Base-by-base conservation (phyloP, 192 early-diverging fungal genomes). In the Coemansia sp. region DNA sequence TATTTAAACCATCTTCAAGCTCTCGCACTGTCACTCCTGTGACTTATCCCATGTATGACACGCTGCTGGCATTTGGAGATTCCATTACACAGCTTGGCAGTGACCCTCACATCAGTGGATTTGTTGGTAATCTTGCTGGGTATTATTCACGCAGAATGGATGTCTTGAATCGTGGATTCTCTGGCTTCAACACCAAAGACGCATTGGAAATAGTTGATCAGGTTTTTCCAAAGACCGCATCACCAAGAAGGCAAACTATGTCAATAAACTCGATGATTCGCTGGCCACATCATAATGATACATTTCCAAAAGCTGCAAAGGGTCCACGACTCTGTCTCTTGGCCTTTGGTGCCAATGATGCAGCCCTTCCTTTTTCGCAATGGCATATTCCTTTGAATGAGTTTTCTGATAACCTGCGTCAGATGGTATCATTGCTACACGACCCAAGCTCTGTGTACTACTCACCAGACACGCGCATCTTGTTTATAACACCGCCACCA, bases 331-430 rank as follows among this genome's bases (percentile, higher is more conserved):
- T 65, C 17, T 65, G 64, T 6, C 11, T 84, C 22, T 69, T 95
- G 20, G 91, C 90, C 59, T 85, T 93, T 57, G 94, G 94, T 10
- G 86, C 94, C 20, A 94, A 95, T 66, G 94, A 95, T 64, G 85
- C 90, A 0, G 83, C 84, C 0, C 59, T 88, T 20, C 71, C 75
- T 4, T 66, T 57, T 19, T 78, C 77, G 5, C 29, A 64, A 3
- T 88, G 92, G 65, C 86, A 88, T 60, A 88, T 93, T 1, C 72
- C 87, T 5, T 22, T 93, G 24, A 59, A 71, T 0, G 60, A 75
- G 7, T 95, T 87, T 66, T 72, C 71, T 4, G 25, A 63, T 6
- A 92, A 95, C 58, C 36, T 92, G 21, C 75, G 67, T 29, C 55
- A 68, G 1, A 76, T 94, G 62, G 76, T 92, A 10, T 55, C 75